phyloP scores from a whole-genome alignment of 345 rosid genomes.

The Ailanthus altissimus region DNA sequence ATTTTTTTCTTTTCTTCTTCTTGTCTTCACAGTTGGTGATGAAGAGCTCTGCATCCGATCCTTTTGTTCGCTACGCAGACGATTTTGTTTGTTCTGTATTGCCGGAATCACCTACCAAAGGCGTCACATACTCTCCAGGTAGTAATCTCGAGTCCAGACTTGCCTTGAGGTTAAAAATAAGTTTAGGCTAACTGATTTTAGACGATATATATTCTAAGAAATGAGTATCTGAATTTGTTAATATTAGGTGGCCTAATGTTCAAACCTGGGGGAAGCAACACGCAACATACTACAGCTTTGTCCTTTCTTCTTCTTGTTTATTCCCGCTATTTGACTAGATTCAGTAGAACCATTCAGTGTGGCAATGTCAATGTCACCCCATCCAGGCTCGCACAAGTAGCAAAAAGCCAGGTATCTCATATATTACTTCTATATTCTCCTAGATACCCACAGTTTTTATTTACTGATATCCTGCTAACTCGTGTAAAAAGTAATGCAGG shows the following conservation, averaged over 20 bases:
- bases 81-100: conserved; percentile 46
- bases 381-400: conserved; percentile 34
- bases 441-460: background rate
- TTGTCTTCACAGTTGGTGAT: conserved; percentile 22
- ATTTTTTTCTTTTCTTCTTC: background rate
- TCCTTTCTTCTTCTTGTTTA: conserved; percentile 56
- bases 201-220: background rate
- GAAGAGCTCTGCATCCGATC: conserved; percentile 12
- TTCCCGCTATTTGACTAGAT: conserved; percentile 34
- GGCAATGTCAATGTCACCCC: conserved; percentile 34
- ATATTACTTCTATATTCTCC: background rate
- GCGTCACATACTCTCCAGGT: conserved; percentile 45
- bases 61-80: conserved; percentile 34
- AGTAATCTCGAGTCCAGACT: background rate
- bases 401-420: conserved; percentile 50
- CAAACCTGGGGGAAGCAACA: conserved; percentile 55
- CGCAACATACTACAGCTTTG: conserved; percentile 47
- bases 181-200: background rate
- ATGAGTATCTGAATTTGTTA: background rate
- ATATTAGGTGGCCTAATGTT: conserved; percentile 49
- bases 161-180: background rate
- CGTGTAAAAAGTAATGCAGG: conserved; percentile 25
- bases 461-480: background rate
- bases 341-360: conserved; percentile 31
- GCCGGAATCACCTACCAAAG: conserved; percentile 51